Evolutionary conservation across 1,284 basidiomycete genomes (phyloP), one percentile per base, ranked within the genome.

Genomic region (Moesziomyces aphidis): DNA sequence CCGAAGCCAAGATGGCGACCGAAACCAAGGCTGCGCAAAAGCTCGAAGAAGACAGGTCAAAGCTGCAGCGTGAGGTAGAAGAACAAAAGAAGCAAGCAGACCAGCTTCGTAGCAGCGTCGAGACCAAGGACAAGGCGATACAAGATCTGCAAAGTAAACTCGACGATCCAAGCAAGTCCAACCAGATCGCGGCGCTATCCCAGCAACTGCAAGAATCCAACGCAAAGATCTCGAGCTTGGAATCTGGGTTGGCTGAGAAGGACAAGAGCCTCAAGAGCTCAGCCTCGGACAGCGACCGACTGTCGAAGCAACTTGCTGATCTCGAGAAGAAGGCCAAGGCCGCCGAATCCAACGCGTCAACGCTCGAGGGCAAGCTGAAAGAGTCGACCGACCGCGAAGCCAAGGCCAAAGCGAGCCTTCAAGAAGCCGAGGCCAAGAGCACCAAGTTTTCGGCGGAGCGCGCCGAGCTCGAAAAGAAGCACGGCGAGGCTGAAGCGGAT

Each of bases 101-200:
- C 0, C 69, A 73, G 3, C 58, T 73, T 3, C 58, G 55, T 19
- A 49, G 61, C 22, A 47, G 50, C 7, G 55, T 67, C 39, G 15
- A 47, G 13, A 44, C 21, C 24, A 49, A 31, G 8, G 61, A 73
- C 10, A 39, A 48, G 13, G 53, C 59, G 21, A 55, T 70, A 19
- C 23, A 55, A 19, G 66, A 70, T 21, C 65, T 77, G 22, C 57
- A 77, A 44, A 67, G 36, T 42, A 63, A 73, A 53, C 66, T 77
- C 1, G 57, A 66, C 5, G 73, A 76, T 31, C 61, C 60, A 9
- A 76, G 57, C 56, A 60, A 73, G 46, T 61, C 59, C 21, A 68
- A 72, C 17, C 61, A 78, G 56, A 68, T 67, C 55, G 61, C 73
- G 1, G 26, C 56, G 23, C 46, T 75, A 0, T 52, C 67, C 47